Conservation (phyloP, 257 asterid genomes). For the Knoxia roxburghii region DNA sequence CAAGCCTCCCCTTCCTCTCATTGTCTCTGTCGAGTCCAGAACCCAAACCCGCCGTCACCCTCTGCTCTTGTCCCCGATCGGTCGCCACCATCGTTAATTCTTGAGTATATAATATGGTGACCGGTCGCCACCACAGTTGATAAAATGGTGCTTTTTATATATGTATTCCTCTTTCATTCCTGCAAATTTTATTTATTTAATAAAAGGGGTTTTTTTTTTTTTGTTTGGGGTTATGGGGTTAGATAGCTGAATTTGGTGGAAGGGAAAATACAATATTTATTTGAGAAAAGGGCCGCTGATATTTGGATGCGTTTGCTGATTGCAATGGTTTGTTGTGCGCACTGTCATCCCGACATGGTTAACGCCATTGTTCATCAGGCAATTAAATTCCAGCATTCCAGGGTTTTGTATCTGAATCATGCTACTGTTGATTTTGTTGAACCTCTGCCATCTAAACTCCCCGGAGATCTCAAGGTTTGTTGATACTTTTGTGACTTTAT, state of each 20-base stretch:
- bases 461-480: conserved; percentile 78
- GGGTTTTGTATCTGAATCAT: conserved; percentile 67
- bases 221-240: background rate
- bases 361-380: conserved; percentile 72
- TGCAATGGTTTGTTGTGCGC: conserved; percentile 86
- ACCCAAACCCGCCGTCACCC: too few relatives aligned
- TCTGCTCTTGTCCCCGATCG: too few relatives aligned
- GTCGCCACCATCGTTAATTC: too few relatives aligned
- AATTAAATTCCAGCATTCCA: conserved; percentile 76
- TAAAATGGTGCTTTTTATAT: too few relatives aligned
- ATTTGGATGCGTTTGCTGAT: conserved; percentile 92
- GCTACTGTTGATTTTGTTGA: conserved; percentile 84
- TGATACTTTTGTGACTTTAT: too few relatives aligned
- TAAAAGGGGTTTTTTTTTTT: too few relatives aligned
- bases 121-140: too few relatives aligned
- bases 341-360: conserved; percentile 91
- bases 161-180: too few relatives aligned
- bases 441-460: conserved; percentile 75
- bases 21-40: too few relatives aligned
- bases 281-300: conserved; percentile 75
- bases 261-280: conserved; percentile 91
- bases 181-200: too few relatives aligned
- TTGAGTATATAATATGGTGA: too few relatives aligned
- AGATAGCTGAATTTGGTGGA: conserved; percentile 76
- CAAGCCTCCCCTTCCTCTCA: too few relatives aligned